Conservation (phyloP, 495 filamentous ascomycete genomes). For the Penicillium alfredii region DNA sequence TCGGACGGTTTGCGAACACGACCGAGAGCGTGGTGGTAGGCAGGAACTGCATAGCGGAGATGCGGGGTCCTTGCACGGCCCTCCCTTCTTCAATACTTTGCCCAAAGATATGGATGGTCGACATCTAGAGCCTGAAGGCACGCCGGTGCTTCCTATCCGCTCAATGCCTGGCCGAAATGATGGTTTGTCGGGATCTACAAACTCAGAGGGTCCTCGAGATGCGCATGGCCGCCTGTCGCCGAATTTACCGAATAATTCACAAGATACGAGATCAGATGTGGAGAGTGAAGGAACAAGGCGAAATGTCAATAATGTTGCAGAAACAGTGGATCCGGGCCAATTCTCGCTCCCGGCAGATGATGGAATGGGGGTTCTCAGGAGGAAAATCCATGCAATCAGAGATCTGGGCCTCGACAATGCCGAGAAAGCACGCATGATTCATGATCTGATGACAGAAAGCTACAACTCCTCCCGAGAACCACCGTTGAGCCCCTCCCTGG, state of each 20-base stretch:
- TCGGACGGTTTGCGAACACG: slow-evolving; percentile 4
- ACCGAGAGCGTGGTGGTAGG: slow-evolving; percentile 8
- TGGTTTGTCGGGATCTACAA: no score
- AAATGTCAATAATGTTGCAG: slow-evolving; percentile 5
- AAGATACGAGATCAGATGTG: not conserved
- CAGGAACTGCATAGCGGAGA: slow-evolving; percentile 10
- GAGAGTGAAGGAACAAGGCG: slow-evolving; percentile 1
- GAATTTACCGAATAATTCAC: slow-evolving; percentile 2
- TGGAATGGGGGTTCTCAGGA: slow-evolving; percentile 73
- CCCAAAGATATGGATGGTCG: slow-evolving; percentile 27
- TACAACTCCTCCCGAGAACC: slow-evolving; percentile 51
- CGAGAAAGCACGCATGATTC: slow-evolving; percentile 80
- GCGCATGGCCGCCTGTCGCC: not conserved
- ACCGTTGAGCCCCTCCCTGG: slow-evolving; percentile 22
- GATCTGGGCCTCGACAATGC: slow-evolving; percentile 52
- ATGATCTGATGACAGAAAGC: slow-evolving; percentile 73
- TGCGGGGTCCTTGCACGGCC: slow-evolving; percentile 22
- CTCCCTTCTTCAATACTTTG: slow-evolving; percentile 22
- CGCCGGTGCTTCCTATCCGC: slow-evolving; percentile 2
- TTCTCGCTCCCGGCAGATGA: slow-evolving; percentile 76
- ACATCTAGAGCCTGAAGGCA: slow-evolving; percentile 17
- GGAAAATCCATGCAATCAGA: slow-evolving; percentile 72
- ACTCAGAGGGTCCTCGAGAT: not conserved
- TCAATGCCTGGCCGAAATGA: no score
- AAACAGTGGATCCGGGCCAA: slow-evolving; percentile 18